Percentiles rank a stretch among this genome's conserved stretches.
These are phyloP conservation scores for Vinca minor DNA, from an alignment of 257 asterid genomes.

Conservation along the genomic window DNA sequence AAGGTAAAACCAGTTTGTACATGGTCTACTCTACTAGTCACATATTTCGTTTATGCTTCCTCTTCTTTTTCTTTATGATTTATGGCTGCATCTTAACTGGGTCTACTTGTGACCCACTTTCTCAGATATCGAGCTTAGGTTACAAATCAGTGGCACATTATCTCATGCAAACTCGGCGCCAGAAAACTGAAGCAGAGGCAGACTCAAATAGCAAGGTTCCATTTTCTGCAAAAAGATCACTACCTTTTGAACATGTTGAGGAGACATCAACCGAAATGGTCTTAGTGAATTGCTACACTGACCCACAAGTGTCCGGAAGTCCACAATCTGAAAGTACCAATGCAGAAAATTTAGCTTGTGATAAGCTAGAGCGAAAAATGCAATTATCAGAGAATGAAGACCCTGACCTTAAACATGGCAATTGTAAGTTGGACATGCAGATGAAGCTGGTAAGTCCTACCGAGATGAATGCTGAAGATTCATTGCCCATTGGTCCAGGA, in stretches of 20 bases:
- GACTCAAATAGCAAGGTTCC: constrained; percentile 25
- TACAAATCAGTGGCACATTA: constrained; percentile 92
- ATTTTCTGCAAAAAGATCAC: constrained; percentile 59
- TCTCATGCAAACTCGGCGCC: constrained; percentile 70
- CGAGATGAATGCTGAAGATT: no score
- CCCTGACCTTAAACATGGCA: no score
- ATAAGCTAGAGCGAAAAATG: constrained; percentile 3
- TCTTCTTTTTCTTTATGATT: no score
- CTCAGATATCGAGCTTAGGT: constrained; percentile 61
- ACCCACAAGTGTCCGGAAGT: no score
- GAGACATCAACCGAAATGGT: constrained; percentile 24
- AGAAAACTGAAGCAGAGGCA: constrained; percentile 29
- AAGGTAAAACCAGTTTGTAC: constrained; percentile 38
- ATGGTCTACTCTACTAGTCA: not conserved
- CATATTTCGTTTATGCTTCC: not conserved
- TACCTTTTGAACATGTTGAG: constrained; percentile 47
- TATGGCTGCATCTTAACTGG: no score
- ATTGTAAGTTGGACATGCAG: constrained; percentile 15
- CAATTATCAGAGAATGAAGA: no score
- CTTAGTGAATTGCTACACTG: constrained; percentile 18
- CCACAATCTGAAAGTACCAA: constrained; percentile 14
- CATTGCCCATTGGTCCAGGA: no score
- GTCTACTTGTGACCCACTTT: no score
- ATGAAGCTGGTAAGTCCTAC: constrained; percentile 14
- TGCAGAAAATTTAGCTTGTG: not conserved